phyloP scores from a whole-genome alignment of 2,329 filamentous ascomycete species.

The Ceratocystis papillata region DNA sequence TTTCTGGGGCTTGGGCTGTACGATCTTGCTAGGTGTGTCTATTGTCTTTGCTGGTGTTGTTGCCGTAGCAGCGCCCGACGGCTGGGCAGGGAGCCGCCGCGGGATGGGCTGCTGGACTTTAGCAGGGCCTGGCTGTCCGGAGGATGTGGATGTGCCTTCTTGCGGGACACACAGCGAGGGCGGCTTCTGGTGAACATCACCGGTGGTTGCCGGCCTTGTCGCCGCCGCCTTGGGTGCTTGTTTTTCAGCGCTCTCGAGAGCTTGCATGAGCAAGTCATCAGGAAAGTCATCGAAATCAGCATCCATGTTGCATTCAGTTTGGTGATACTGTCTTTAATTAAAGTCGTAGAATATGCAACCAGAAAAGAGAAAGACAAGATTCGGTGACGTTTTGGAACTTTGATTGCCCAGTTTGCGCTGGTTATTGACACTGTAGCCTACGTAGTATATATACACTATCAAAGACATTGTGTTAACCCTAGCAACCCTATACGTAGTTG shows the following conservation, averaged over 20 bases:
- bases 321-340: neutral
- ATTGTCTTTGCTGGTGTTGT: slow-evolving; percentile 27
- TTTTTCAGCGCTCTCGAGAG: slow-evolving; percentile 23
- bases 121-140: slow-evolving; percentile 20
- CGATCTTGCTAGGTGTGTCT: slow-evolving; percentile 44
- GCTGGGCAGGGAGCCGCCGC: slow-evolving; percentile 44
- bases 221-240: slow-evolving; percentile 7
- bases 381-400: neutral
- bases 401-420: slow-evolving; percentile 12
- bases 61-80: slow-evolving; percentile 13
- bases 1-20: slow-evolving; percentile 84
- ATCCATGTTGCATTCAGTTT: slow-evolving; percentile 20
- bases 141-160: neutral
- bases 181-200: neutral
- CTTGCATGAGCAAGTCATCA: slow-evolving; percentile 22
- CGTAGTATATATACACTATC: too few relatives aligned
- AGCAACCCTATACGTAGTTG: neutral
- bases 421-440: neutral
- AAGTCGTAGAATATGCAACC: too few relatives aligned
- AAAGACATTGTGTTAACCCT: neutral
- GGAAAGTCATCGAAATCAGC: slow-evolving; percentile 25
- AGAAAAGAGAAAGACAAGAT: neutral
- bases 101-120: slow-evolving; percentile 40
- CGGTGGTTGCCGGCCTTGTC: slow-evolving; percentile 10
- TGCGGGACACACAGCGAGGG: neutral